These are phyloP conservation scores for Ustilago cynodontis DNA, from an alignment of 1,284 basidiomycete species.

Conservation along the genomic window DNA sequence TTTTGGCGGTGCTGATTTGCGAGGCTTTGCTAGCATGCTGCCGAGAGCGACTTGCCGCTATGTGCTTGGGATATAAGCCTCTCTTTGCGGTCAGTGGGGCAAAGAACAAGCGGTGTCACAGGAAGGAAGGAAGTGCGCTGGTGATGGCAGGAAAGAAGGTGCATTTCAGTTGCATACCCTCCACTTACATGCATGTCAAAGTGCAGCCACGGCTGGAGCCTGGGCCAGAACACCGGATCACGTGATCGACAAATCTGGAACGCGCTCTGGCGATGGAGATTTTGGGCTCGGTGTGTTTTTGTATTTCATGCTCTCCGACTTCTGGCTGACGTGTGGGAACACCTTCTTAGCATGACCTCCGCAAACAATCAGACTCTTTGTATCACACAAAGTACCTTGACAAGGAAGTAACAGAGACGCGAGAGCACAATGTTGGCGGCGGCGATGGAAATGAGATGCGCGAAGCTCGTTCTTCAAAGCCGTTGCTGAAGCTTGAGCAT, in stretches of 20 bases:
- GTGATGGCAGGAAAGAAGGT: background rate
- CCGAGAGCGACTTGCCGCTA: background rate
- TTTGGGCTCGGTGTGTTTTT: background rate
- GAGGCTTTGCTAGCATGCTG: conserved; percentile 43
- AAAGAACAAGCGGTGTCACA: too few relatives aligned
- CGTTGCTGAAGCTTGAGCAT: background rate
- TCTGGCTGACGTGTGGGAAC: background rate
- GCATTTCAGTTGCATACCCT: background rate
- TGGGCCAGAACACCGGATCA: background rate
- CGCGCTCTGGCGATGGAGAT: background rate
- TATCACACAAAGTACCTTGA: too few relatives aligned
- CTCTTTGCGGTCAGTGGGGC: background rate
- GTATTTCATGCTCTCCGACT: background rate
- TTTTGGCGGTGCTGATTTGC: conserved; percentile 24
- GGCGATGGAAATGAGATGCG: background rate
- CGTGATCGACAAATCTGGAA: background rate
- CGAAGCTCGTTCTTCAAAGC: background rate
- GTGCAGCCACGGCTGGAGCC: conserved; percentile 8
- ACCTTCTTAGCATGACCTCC: too few relatives aligned
- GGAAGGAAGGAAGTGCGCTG: background rate
- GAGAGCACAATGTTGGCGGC: too few relatives aligned
- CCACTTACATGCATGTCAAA: conserved; percentile 8
- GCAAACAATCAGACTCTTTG: too few relatives aligned
- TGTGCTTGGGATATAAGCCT: too few relatives aligned
- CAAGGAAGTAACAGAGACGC: too few relatives aligned